These are phyloP conservation scores for Fraxinus baroniana DNA, from an alignment of 305 asterid species.

Conservation along the genomic window DNA sequence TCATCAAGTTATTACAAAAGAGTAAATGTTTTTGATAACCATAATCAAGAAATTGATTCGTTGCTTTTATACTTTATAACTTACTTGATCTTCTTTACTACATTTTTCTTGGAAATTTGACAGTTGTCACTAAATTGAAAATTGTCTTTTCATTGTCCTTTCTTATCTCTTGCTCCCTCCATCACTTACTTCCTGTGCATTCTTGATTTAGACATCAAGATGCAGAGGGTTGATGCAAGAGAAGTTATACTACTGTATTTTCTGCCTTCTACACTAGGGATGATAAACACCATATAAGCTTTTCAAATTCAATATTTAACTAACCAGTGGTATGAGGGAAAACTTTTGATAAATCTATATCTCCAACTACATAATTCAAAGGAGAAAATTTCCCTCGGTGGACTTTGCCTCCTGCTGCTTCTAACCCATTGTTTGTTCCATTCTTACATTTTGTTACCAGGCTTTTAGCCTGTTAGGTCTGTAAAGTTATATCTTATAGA, in stretches of 20 bases:
- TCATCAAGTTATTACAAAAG: background rate
- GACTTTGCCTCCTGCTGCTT: background rate
- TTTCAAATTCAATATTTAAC: background rate
- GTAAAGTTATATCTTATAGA: background rate
- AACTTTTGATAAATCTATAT: background rate
- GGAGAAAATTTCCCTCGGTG: background rate
- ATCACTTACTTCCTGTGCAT: background rate
- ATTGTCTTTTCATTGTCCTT: background rate
- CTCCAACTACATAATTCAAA: background rate
- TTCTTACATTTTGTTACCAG: background rate
- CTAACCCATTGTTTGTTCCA: background rate
- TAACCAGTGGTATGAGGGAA: background rate
- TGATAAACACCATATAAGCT: background rate
- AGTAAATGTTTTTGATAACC: background rate
- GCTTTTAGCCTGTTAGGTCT: constrained; percentile 3
- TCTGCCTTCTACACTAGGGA: background rate
- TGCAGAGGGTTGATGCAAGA: background rate
- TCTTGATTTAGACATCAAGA: background rate
- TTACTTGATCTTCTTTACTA: background rate
- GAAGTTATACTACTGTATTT: background rate
- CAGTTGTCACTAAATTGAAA: background rate
- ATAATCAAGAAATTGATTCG: background rate
- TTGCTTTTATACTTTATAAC: background rate
- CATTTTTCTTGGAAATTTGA: background rate
- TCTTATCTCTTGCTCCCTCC: background rate